Percentiles rank a stretch among this genome's conserved stretches.
phyloP scores from a whole-genome alignment of 1,284 basidiomycete species.

The Peniophora sp. region DNA sequence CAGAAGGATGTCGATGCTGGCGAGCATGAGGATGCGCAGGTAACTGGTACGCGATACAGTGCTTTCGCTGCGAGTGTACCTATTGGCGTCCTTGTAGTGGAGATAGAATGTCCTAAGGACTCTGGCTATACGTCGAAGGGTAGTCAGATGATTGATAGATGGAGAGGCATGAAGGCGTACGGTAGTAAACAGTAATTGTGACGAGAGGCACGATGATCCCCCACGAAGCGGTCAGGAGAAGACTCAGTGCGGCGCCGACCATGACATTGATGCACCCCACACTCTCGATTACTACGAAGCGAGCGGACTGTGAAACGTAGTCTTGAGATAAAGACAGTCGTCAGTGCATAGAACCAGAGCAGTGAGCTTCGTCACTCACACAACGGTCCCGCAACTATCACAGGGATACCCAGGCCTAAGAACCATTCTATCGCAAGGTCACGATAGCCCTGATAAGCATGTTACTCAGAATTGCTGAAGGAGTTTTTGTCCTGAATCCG shows the following conservation, averaged over 20 bases:
- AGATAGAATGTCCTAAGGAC: background rate
- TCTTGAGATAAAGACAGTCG: background rate
- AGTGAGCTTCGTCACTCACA: too few relatives aligned
- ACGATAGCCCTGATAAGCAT: too few relatives aligned
- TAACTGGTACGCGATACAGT: background rate
- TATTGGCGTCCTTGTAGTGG: background rate
- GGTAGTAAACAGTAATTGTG: background rate
- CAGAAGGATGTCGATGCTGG: background rate
- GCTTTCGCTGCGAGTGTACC: background rate
- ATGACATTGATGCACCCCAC: background rate
- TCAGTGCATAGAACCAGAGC: background rate
- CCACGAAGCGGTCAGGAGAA: background rate
- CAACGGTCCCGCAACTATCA: background rate
- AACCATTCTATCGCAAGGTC: background rate
- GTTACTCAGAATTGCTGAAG: too few relatives aligned
- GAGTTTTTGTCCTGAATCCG: too few relatives aligned
- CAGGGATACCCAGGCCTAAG: background rate
- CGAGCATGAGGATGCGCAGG: background rate
- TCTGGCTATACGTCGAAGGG: background rate
- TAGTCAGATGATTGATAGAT: background rate
- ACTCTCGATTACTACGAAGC: background rate
- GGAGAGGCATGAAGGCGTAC: background rate
- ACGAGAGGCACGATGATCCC: background rate
- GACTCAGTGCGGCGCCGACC: background rate
- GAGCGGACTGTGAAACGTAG: background rate